Percentiles rank a stretch among this genome's conserved stretches.
phyloP scores from a whole-genome alignment of 495 filamentous ascomycete species.

The Usnea hakonensis region DNA sequence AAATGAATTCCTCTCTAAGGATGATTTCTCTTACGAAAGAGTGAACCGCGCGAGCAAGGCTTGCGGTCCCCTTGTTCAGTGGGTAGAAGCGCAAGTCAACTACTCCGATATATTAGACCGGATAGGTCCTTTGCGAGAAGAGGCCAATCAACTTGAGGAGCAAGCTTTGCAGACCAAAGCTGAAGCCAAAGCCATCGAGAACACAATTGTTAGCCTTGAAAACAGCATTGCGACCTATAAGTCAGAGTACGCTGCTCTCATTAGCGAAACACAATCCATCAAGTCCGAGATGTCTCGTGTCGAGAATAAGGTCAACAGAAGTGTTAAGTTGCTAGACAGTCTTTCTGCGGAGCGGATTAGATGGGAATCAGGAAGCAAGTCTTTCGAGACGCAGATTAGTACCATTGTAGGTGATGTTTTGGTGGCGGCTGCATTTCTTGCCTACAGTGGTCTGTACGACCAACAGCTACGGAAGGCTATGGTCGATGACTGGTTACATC shows the following conservation, averaged over 20 bases:
- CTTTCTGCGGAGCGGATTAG: conserved; percentile 83
- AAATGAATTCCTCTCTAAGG: conserved; percentile 80
- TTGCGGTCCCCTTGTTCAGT: conserved; percentile 93
- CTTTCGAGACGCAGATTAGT: conserved; percentile 94
- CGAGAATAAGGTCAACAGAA: conserved; percentile 95
- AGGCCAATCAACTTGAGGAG: conserved; percentile 80
- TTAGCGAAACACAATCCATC: conserved; percentile 95
- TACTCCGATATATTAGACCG: conserved; percentile 95
- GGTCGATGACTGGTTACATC: conserved; percentile 94
- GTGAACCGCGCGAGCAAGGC: conserved; percentile 94
- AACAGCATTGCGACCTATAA: conserved; percentile 94
- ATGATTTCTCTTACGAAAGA: conserved; percentile 91
- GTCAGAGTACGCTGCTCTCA: conserved; percentile 88
- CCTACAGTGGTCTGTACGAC: conserved; percentile 96
- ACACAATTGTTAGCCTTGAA: conserved; percentile 76
- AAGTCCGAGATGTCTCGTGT: conserved; percentile 93
- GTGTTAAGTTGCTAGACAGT: conserved; percentile 87
- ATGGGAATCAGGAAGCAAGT: conserved; percentile 96
- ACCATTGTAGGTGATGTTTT: conserved; percentile 94
- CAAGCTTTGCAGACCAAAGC: conserved; percentile 88
- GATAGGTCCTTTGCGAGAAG: conserved; percentile 85
- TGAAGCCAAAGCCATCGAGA: conserved; percentile 83
- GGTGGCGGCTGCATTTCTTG: conserved; percentile 89
- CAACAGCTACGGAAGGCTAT: conserved; percentile 96
- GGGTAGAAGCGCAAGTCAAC: conserved; percentile 94